A percentile compares a stretch with the other conserved stretches of the same genome.
Conservation (phyloP, 495 filamentous ascomycete genomes). For the Sordaria brevicollis region DNA sequence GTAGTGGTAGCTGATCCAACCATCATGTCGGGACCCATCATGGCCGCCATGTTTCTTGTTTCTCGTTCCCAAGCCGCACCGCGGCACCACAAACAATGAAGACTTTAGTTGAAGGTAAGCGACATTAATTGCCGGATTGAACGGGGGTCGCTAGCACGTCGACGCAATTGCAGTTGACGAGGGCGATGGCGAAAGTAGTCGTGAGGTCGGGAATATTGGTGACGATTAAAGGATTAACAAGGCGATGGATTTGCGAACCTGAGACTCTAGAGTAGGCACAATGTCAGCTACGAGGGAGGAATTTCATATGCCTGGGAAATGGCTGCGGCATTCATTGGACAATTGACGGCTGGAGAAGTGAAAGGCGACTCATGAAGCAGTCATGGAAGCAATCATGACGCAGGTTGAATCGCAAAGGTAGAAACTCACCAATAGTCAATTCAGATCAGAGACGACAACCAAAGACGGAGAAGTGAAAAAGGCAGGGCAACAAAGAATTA, state of each 20-base stretch:
- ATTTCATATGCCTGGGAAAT: background rate
- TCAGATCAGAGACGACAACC: conserved; percentile 6
- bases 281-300: conserved; percentile 10
- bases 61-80: conserved; percentile 33
- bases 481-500: conserved; percentile 11
- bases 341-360: background rate
- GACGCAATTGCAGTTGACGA: background rate
- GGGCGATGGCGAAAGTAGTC: background rate
- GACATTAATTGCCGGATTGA: conserved; percentile 28
- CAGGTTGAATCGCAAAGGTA: background rate
- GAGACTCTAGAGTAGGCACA: background rate
- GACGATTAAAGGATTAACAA: conserved; percentile 22
- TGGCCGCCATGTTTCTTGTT: conserved; percentile 33
- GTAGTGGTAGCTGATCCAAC: conserved; percentile 17
- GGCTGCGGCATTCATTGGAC: background rate
- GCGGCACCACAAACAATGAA: conserved; percentile 32
- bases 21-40: conserved; percentile 26
- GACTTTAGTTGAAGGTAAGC: conserved; percentile 23
- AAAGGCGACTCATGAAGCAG: background rate
- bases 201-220: conserved; percentile 1
- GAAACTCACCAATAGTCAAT: conserved; percentile 10
- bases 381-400: background rate
- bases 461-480: conserved; percentile 9
- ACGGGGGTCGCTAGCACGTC: background rate
- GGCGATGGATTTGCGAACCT: background rate